Base-by-base conservation (phyloP, 495 filamentous ascomycete genomes). In the Penicillium flavigenum region DNA sequence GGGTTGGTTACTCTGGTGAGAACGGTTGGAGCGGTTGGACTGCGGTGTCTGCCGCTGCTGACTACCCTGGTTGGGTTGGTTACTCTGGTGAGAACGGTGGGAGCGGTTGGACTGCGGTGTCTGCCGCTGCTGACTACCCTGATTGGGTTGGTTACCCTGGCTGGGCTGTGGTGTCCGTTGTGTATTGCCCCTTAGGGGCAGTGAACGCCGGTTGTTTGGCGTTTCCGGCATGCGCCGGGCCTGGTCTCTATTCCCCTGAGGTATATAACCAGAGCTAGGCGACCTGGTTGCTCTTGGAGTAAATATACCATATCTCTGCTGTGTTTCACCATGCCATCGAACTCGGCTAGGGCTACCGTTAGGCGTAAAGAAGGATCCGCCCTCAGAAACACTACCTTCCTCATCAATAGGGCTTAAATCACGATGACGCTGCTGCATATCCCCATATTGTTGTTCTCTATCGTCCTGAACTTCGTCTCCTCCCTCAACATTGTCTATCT, bases 291-390 rank as follows among this genome's bases (percentile, higher is more conserved):
- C 42, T 45, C 42, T 45, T 20, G 9, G 42, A 14, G 42, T 45
- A 45, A 14, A 45, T 9, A 45, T 45, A 45, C 42, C 42, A 45
- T 45, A 14, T 45, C 42, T 45, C 10, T 24, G 42, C 20, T 45
- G 20, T 45, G 20, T 5, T 45, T 12, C 42, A 45, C 20, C 9
- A 45, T 4, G 20, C 42, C 20, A 6, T 45, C 42, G 42, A 24
- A 10, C 42, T 45, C 20, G 20, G 42, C 8, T 45, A 10, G 42
- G 42, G 42, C 5, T 45, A 12, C 7, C 42, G 5, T 45, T 10
- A 45, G 42, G 42, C 20, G 42, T 45, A 10, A 45, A 45, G 42
- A 45, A 45, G 10, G 4, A 6, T 10, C 42, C 2, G 42, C 5
- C 10, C 42, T 45, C 20, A 45, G 10, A 34, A 34, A 34, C 36